phyloP scores from a whole-genome alignment of 441 rosid species.

The Gossypium trilobum region DNA sequence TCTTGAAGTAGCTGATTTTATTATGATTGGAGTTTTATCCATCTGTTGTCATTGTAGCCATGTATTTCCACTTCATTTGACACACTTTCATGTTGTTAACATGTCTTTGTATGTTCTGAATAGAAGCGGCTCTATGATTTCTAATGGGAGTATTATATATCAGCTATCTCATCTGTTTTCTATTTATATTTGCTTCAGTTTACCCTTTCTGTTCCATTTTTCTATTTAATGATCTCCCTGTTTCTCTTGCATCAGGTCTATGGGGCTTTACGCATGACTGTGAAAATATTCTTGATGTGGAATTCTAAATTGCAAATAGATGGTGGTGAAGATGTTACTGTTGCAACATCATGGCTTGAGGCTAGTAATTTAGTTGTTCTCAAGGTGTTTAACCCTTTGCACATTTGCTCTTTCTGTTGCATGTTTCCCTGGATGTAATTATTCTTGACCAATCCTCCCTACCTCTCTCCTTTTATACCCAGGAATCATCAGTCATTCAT shows the following conservation, averaged over 20 bases:
- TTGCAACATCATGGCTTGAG: slow-evolving; percentile 83
- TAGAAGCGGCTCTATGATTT: neutral
- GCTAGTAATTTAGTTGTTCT: slow-evolving; percentile 45
- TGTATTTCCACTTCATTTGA: no score
- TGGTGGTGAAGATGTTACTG: slow-evolving; percentile 77
- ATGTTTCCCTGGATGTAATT: slow-evolving; percentile 13
- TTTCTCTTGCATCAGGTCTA: slow-evolving; percentile 27
- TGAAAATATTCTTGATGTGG: slow-evolving; percentile 98
- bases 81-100: neutral
- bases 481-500: slow-evolving; percentile 1
- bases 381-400: slow-evolving; percentile 35
- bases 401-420: slow-evolving; percentile 1
- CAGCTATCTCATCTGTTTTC: neutral
- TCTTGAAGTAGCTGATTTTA: neutral
- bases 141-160: neutral
- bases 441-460: neutral
- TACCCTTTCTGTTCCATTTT: neutral
- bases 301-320: slow-evolving; percentile 80
- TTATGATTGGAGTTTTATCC: neutral
- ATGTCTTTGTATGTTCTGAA: neutral
- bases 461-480: slow-evolving; percentile 19
- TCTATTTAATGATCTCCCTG: slow-evolving; percentile 6
- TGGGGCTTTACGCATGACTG: slow-evolving; percentile 96
- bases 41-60: neutral
- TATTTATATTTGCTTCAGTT: neutral